Conservation (phyloP, 2,329 filamentous ascomycete species). For the Ophiostoma ulmi region DNA sequence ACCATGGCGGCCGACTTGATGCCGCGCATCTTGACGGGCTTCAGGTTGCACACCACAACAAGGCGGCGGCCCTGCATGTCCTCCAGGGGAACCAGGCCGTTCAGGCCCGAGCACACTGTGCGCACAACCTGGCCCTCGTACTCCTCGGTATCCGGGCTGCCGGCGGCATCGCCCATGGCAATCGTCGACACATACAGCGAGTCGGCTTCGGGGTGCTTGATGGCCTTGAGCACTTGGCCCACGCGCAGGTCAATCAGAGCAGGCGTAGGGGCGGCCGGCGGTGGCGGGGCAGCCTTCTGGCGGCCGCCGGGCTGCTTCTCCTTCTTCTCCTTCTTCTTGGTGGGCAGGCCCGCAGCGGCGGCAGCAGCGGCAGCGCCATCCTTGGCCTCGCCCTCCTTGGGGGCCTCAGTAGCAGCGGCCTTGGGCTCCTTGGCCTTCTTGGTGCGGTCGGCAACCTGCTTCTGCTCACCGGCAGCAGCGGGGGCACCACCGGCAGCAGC, state of each 20-base stretch:
- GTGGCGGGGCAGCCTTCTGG: conserved; percentile 59
- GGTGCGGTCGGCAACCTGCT: conserved; percentile 54
- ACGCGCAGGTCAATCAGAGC: conserved; percentile 89
- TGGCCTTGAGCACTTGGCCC: conserved; percentile 92
- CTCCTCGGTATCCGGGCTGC: conserved; percentile 82
- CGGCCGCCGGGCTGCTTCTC: conserved; percentile 60
- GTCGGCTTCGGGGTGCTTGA: conserved; percentile 94
- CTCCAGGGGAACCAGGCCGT: conserved; percentile 83
- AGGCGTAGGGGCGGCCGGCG: conserved; percentile 76
- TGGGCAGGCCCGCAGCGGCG: conserved; percentile 30
- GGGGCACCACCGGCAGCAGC: conserved; percentile 46
- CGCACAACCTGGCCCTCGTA: conserved; percentile 87
- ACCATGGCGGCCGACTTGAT: conserved; percentile 80
- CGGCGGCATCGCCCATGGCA: conserved; percentile 81
- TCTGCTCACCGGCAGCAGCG: conserved; percentile 43
- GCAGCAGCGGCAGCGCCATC: conserved; percentile 33
- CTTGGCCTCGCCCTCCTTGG: conserved; percentile 3
- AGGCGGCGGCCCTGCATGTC: conserved; percentile 98
- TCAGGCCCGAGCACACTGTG: conserved; percentile 94
- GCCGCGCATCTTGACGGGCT: conserved; percentile 98
- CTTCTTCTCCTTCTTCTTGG: conserved; percentile 78
- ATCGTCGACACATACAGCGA: conserved; percentile 94
- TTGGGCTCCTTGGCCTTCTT: conserved; percentile 54
- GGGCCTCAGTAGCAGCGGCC: conserved; percentile 43
- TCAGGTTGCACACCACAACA: conserved; percentile 92